phyloP scores from a whole-genome alignment of 2,329 filamentous ascomycete species.

The Penicillium sp. region DNA sequence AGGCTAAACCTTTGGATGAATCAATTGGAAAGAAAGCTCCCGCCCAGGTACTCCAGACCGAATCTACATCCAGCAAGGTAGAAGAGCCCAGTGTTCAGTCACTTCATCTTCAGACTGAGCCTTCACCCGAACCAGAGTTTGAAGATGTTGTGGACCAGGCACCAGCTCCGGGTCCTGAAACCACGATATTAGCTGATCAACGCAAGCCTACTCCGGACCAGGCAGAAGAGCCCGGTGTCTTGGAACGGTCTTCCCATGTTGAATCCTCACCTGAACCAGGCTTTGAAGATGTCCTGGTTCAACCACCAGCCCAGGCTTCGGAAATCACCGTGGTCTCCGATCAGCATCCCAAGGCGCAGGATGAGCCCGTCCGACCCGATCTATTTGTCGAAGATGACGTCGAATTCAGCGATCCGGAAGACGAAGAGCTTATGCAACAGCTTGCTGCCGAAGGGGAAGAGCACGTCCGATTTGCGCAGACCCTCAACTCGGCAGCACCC shows the following conservation, averaged over 20 bases:
- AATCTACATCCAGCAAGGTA: not conserved
- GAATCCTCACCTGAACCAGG: constrained; percentile 45
- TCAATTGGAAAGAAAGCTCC: not conserved
- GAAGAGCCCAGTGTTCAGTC: not conserved
- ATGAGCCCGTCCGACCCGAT: constrained; percentile 20
- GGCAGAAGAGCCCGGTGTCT: not conserved
- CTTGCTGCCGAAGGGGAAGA: constrained; percentile 89
- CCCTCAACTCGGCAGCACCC: constrained; percentile 71
- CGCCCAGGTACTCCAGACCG: constrained; percentile 11
- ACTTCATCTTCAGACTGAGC: not conserved
- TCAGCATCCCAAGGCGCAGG: constrained; percentile 13
- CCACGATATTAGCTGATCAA: not conserved
- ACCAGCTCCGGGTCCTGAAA: not conserved
- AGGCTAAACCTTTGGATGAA: not conserved
- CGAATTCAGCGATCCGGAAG: constrained; percentile 79
- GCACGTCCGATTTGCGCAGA: constrained; percentile 85
- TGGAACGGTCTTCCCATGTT: not conserved
- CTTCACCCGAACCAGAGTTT: not conserved
- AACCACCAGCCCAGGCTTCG: not conserved
- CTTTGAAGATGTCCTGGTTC: constrained; percentile 49
- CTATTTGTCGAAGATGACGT: constrained; percentile 48
- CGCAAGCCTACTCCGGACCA: not conserved
- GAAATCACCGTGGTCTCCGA: constrained; percentile 24
- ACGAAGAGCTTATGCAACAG: constrained; percentile 80
- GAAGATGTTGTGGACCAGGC: not conserved